Percentiles rank a stretch among this genome's conserved stretches.
phyloP scores from a whole-genome alignment of 306 rosid genomes.

The Corylus americana region DNA sequence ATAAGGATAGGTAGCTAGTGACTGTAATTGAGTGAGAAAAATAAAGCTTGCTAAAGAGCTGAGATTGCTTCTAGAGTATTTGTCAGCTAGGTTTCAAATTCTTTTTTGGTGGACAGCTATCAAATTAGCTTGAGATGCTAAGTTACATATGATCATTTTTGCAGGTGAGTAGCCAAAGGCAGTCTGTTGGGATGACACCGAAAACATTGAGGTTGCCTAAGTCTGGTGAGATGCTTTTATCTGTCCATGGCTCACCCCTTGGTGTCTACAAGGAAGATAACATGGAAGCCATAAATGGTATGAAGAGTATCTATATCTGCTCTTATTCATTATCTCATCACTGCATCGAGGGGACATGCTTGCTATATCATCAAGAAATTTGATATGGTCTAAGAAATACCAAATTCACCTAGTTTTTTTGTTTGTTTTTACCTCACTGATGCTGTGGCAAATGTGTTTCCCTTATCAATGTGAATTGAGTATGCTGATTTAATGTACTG shows the following conservation, averaged over 20 bases:
- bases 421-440: background rate
- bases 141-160: slow-evolving; percentile 14
- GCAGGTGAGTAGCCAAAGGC: slow-evolving; percentile 72
- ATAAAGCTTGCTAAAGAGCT: background rate
- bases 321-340: too few species aligned
- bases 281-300: too few species aligned
- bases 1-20: background rate
- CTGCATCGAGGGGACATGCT: too few species aligned
- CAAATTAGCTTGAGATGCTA: background rate
- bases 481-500: background rate
- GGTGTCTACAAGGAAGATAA: slow-evolving; percentile 71
- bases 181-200: slow-evolving; percentile 87
- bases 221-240: slow-evolving; percentile 89
- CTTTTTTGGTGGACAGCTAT: background rate
- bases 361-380: too few species aligned
- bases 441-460: background rate
- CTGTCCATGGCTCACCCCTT: slow-evolving; percentile 90
- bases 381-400: too few species aligned
- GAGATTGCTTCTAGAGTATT: background rate
- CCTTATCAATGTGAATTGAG: background rate
- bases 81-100: too few species aligned
- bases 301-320: too few species aligned
- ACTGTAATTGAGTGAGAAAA: background rate
- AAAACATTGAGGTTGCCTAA: slow-evolving; percentile 77
- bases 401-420: background rate